Conservation (phyloP, 1,284 basidiomycete genomes). For the Marasmius tenuissimus region DNA sequence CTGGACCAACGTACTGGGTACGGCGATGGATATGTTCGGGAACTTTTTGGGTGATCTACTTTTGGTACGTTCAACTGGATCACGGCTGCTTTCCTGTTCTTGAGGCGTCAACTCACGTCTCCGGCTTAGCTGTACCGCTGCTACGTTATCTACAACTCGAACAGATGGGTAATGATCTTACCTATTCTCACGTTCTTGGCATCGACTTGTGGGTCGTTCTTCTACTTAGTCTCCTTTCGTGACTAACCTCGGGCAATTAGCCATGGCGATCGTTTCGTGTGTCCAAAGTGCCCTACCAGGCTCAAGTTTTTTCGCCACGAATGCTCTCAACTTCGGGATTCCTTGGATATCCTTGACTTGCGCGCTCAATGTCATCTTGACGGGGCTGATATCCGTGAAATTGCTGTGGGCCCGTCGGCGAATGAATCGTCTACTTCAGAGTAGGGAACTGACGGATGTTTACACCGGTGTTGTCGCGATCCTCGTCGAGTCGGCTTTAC, state of each 20-base stretch:
- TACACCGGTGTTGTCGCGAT: not conserved
- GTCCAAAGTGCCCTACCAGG: conserved; percentile 19
- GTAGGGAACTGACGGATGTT: not conserved
- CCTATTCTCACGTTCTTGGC: conserved; percentile 19
- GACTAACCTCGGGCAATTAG: conserved; percentile 8
- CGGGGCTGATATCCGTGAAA: conserved; percentile 18
- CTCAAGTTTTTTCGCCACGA: conserved; percentile 13
- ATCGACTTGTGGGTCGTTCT: conserved; percentile 17
- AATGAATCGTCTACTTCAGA: conserved; percentile 3
- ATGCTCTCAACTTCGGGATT: conserved; percentile 18
- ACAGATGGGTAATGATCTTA: conserved; percentile 10
- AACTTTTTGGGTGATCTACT: not conserved
- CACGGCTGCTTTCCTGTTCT: not conserved
- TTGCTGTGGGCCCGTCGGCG: conserved; percentile 13
- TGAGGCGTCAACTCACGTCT: not conserved
- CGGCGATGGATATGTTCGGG: not conserved
- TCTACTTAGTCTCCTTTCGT: not conserved
- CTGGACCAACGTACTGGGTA: not conserved
- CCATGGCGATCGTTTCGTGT: conserved; percentile 18
- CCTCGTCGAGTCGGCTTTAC: not conserved
- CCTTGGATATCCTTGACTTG: conserved; percentile 25
- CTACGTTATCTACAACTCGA: conserved; percentile 20
- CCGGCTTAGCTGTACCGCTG: conserved; percentile 19
- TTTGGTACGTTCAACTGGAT: not conserved
- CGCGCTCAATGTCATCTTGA: conserved; percentile 22